Evolutionary conservation across 441 rosid species (phyloP), one percentile per base, ranked within the genome.

Genomic region (Adansonia madagascariensis): DNA sequence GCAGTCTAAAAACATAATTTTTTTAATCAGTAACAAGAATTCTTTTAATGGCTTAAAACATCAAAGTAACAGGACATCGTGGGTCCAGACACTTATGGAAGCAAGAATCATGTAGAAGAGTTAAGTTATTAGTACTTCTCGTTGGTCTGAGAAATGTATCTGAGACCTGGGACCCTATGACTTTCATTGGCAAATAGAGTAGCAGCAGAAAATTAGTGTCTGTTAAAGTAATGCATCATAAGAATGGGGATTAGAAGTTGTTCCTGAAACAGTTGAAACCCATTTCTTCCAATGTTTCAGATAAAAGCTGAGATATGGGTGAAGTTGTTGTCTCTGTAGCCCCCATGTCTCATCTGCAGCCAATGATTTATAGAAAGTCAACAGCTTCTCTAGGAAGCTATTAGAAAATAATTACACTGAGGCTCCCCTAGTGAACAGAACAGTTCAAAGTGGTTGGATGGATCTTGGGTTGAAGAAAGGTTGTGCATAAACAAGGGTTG

Each of bases 241-340:
- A 2, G 44, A 14, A 70, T 9, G 52, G 71, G 31, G 31, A 44
- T 67, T 47, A 24, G 31, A 22, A 69, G 59, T 47, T 69, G 43
- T 67, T 53, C 71, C 46, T 67, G 70, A 44, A 68, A 47, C 41
- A 47, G 49, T 47, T 68, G 39, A 68, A 68, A 47, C 14, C 52
- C 60, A 50, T 70, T 35, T 7, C 74, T 70, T 27, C 43, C 44
- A 70, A 50, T 49, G 73, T 27, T 69, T 70, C 20, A 50, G 17
- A 70, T 50, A 70, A 70, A 70, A 70, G 24, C 74, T 27, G 56
- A 27, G 20, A 15, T 70, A 70, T 49, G 46, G 39, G 10, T 27
- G 44, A 69, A 69, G 59, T 47, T 49, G 39, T 68, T 7, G 14
- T 22, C 43, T 47, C 57, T 2, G 8, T 57, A 49, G 20, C 6